A percentile compares a stretch with the other conserved stretches of the same genome.
Conservation (phyloP, 129 eudicot genomes). For the Centaurea solstitialis region DNA sequence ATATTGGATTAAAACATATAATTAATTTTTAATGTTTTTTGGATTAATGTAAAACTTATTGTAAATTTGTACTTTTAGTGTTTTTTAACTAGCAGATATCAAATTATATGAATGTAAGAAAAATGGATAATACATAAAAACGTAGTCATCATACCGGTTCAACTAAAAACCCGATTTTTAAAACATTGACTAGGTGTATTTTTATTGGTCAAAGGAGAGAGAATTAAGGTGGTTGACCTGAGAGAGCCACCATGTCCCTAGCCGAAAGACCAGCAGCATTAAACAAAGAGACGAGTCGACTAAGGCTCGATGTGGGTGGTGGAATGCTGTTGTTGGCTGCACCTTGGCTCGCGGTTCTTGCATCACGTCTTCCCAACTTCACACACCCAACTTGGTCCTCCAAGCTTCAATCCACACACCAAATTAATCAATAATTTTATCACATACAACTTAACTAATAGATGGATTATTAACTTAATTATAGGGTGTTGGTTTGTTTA, state of each 20-base stretch:
- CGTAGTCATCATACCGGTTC: too few species aligned
- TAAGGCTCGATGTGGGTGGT: constrained; percentile 67
- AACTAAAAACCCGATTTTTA: too few species aligned
- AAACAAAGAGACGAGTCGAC: constrained; percentile 58
- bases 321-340: constrained; percentile 89
- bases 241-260: constrained; percentile 77
- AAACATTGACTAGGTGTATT: too few species aligned
- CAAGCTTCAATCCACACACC: constrained; percentile 47
- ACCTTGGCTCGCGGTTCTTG: constrained; percentile 71
- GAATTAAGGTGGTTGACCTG: constrained; percentile 39
- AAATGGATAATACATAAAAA: too few species aligned
- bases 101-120: too few species aligned
- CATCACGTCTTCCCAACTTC: constrained; percentile 82
- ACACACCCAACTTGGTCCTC: constrained; percentile 90
- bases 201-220: constrained; percentile 4
- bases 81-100: too few species aligned
- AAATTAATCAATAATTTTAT: background rate
- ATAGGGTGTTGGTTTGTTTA: background rate
- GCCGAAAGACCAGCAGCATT: constrained; percentile 69
- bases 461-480: background rate
- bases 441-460: background rate
- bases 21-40: too few species aligned
- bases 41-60: too few species aligned
- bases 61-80: too few species aligned
- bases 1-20: too few species aligned